Conservation (phyloP, 2,329 filamentous ascomycete species). For the Dichotomopilus funicola region DNA sequence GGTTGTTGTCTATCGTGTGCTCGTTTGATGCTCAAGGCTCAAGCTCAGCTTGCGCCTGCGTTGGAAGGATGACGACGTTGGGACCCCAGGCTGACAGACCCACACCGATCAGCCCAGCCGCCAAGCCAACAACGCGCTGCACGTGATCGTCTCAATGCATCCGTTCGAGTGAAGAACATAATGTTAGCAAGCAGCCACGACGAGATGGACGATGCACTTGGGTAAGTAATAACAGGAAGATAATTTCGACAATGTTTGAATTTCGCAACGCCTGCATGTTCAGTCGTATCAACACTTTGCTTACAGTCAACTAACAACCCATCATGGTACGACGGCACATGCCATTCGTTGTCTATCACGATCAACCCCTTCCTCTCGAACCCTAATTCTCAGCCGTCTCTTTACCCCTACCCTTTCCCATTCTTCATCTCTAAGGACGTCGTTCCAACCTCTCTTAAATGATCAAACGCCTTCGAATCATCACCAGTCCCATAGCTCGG, state of each 20-base stretch:
- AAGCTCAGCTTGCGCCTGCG: neutral
- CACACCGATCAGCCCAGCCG: constrained; percentile 5
- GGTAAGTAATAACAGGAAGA: no score
- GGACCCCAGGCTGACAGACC: constrained; percentile 3
- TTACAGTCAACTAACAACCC: neutral
- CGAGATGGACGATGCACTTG: no score
- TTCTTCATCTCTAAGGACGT: neutral
- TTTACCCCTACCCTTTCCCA: neutral
- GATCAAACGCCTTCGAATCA: neutral
- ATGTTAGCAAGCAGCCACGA: no score
- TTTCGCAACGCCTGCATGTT: neutral
- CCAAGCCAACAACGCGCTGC: no score
- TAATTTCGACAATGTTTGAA: no score
- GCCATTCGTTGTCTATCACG: no score
- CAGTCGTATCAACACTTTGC: neutral
- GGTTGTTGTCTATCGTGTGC: neutral
- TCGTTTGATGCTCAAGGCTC: constrained; percentile 3
- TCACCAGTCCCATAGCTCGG: neutral
- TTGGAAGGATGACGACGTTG: constrained; percentile 12
- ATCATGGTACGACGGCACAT: neutral
- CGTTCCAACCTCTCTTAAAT: neutral
- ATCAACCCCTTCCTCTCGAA: no score
- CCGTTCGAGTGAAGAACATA: no score
- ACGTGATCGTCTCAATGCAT: no score
- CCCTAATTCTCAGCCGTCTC: neutral